Evolutionary conservation across 2,329 filamentous ascomycete genomes (phyloP), one percentile per base, ranked within the genome.

Genomic region (Aaosphaeria arxii): DNA sequence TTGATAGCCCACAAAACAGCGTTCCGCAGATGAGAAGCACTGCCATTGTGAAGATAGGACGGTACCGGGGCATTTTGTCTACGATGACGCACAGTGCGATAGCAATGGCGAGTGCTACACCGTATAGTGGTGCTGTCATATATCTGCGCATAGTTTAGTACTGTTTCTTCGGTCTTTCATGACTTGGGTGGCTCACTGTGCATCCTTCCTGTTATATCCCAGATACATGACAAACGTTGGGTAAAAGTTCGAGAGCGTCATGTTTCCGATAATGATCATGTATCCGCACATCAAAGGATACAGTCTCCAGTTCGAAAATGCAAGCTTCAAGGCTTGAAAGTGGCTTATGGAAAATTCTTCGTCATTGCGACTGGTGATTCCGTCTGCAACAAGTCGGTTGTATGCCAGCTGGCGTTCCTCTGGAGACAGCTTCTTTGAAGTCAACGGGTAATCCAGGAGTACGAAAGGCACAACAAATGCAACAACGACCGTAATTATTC

Each of bases 401-500:
- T 47, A 38, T 7, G 50, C 50, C n/a, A 47, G 49, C 28, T 13
- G 11, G 28, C 52, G 47, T 44, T 56, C 53, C 32, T 51, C 42
- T 0, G 17, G 17, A 11, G 42, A 46, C 5, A 56, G 43, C 49
- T 51, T 52, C 11, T 42, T 38, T 11, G 51, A 54, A 28, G 47
- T 54, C 9, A 42, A 42, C 6, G 53, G 53, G 30, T 52, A 49
- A 41, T 56, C 47, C 4, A 51, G 53, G 4, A 56, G 43, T 4
- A 56, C 40, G 17, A 49, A 7, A 13, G 48, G 41, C 3, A 48
- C 49, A 4, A 42, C 29, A 6, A 49, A 6, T 7, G 62, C 72
- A 42, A 68, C 71, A 48, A 64, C 73, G 43, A 71, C 53, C 17
- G 70, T 70, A 47, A 74, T 73, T 24, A 61, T 49, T 1, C 53